phyloP scores from a whole-genome alignment of 2,329 filamentous ascomycete genomes.

The Tolypocladium cylindrosporum region DNA sequence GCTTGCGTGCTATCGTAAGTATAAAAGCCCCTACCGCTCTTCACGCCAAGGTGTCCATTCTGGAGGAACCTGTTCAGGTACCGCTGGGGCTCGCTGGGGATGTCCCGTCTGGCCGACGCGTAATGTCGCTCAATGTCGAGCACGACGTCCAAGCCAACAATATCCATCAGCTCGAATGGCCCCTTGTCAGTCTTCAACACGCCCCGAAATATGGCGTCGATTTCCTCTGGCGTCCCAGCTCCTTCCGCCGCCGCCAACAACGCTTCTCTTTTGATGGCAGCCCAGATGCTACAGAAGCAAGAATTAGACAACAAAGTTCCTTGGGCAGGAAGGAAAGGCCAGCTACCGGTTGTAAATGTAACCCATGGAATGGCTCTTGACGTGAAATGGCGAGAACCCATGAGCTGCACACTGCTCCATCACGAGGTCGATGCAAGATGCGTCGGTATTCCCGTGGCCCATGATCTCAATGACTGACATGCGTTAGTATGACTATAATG shows the following conservation, averaged over 20 bases:
- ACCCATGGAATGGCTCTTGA: slow-evolving; percentile 18
- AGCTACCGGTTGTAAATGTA: slow-evolving; percentile 20
- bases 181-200: slow-evolving; percentile 20
- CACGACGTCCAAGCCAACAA: slow-evolving; percentile 20
- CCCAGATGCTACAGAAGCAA: slow-evolving; percentile 15
- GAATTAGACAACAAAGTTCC: background rate
- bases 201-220: slow-evolving; percentile 18
- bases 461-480: slow-evolving; percentile 17
- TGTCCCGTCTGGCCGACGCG: slow-evolving; percentile 12
- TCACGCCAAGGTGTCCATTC: slow-evolving; percentile 16
- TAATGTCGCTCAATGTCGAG: slow-evolving; percentile 21
- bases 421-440: slow-evolving; percentile 10
- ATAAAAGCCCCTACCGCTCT: slow-evolving; percentile 19
- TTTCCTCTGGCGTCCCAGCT: slow-evolving; percentile 18
- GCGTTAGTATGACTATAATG: background rate
- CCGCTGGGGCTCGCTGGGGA: slow-evolving; percentile 13
- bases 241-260: slow-evolving; percentile 19
- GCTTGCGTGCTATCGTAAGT: background rate
- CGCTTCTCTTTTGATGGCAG: slow-evolving; percentile 20
- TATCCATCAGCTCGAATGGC: slow-evolving; percentile 20
- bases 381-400: slow-evolving; percentile 19
- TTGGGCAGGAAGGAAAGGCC: background rate
- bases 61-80: slow-evolving; percentile 13
- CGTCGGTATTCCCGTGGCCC: slow-evolving; percentile 16
- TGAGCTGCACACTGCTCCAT: slow-evolving; percentile 15